Percentiles rank a stretch among this genome's conserved stretches.
Evolutionary conservation across 768 basidiomycete genomes (phyloP).

Genomic region (Termitomyces sp.): DNA sequence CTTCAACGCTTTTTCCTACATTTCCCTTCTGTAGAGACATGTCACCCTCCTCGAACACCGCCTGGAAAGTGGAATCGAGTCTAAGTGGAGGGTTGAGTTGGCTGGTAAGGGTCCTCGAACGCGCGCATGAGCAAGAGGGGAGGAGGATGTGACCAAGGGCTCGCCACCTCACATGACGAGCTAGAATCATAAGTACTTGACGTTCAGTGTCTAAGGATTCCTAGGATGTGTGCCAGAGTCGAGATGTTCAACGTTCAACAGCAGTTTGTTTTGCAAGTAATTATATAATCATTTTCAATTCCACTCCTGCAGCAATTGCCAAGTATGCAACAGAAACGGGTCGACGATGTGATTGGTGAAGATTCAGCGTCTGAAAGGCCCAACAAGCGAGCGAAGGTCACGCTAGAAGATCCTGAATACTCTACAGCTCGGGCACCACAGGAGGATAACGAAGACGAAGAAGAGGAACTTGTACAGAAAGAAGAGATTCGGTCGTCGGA

Average conservation of each 20-base stretch:
- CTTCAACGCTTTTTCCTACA: conserved; percentile 29
- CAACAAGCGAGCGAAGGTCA: conserved; percentile 27
- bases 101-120: conserved; percentile 9
- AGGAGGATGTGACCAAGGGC: neutral
- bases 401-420: neutral
- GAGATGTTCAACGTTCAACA: neutral
- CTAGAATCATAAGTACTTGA: conserved; percentile 12
- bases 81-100: conserved; percentile 57
- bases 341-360: conserved; percentile 5
- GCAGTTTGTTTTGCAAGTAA: neutral
- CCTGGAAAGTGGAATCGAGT: conserved; percentile 61
- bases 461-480: conserved; percentile 17
- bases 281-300: conserved; percentile 7
- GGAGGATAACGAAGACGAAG: conserved; percentile 27
- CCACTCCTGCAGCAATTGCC: neutral
- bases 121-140: neutral
- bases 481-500: conserved; percentile 60
- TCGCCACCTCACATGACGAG: conserved; percentile 3
- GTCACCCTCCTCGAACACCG: conserved; percentile 62
- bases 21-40: conserved; percentile 49
- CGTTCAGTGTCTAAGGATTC: neutral
- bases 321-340: conserved; percentile 5
- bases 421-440: conserved; percentile 1
- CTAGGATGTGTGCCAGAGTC: neutral
- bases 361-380: conserved; percentile 23